Evolutionary conservation across 768 basidiomycete species (phyloP), one percentile per base, ranked within the genome.

Genomic region (Russula virescens): DNA sequence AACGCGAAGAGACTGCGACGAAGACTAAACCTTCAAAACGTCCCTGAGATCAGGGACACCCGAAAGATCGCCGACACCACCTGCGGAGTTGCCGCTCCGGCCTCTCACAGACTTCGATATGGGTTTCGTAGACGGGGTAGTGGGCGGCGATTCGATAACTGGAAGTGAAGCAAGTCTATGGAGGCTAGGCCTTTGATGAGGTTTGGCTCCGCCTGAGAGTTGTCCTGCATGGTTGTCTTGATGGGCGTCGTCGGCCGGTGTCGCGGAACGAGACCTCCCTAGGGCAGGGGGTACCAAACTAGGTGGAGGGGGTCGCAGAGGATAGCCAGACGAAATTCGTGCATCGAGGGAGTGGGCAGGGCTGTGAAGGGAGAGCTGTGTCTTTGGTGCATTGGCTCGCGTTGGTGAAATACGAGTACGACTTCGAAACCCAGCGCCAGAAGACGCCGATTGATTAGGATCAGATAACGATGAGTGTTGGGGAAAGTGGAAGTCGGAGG

Each of bases 21-120:
- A 35, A 51, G 11, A 61, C 60, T 49, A 71, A n/a, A 86, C 88
- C 82, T 89, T 89, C 28, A 89, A 73, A 19, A 87, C 85, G 69
- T 91, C 88, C 69, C 85, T 89, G 35, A 89, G 74, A 3, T 83
- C 86, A 1, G 86, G 85, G 0, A 84, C 73, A 26, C 76, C 75
- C 42, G 77, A 66, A 71, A 70, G 58, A 59, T 77, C 70, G 59
- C 78, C 71, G 60, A 74, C 69, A 67, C 73, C 69, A 56, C 79
- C 78, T 1, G 76, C 75, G 26, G 80, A 77, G 60, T 78, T 81
- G 5, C 80, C 81, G 40, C 79, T 82, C 51, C 81, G 75, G 52
- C 79, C 78, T 49, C 82, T 74, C 19, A 70, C 69, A 21, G 68
- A 60, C 55, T 72, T 71, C n/a, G 73, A 78, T 57, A 80, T 81